Evolutionary conservation across 1,284 basidiomycete species (phyloP).

Genomic region (Ganoderma sinense): DNA sequence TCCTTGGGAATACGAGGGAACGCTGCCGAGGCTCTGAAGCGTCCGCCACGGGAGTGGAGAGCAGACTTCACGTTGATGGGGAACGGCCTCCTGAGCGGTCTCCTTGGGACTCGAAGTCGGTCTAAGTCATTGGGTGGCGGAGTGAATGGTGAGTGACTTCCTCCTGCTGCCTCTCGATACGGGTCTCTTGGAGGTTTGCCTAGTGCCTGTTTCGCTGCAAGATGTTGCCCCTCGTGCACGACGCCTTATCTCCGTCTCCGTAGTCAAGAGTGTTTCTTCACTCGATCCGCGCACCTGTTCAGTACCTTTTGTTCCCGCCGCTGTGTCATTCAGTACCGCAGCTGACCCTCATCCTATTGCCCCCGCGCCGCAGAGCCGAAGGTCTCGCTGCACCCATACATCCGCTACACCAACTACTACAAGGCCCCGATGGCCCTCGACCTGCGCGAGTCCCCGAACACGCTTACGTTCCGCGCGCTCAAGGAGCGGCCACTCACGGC

Average conservation of each 20-base stretch:
- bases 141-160: conserved; percentile 13
- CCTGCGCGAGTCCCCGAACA: conserved; percentile 42
- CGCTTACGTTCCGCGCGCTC: conserved; percentile 51
- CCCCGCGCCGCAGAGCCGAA: conserved; percentile 24
- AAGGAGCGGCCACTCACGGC: conserved; percentile 39
- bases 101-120: conserved; percentile 33
- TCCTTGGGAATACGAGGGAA: conserved; percentile 25
- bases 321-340: background rate
- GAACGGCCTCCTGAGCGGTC: conserved; percentile 29
- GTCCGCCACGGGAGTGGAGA: conserved; percentile 45
- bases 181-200: background rate
- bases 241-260: background rate
- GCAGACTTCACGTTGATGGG: conserved; percentile 43
- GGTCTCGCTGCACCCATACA: conserved; percentile 43
- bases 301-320: background rate
- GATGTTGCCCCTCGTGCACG: background rate
- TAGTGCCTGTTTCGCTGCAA: conserved; percentile 1
- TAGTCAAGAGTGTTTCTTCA: background rate
- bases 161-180: background rate
- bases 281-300: conserved; percentile 2
- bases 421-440: conserved; percentile 44
- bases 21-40: conserved; percentile 33
- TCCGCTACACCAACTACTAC: conserved; percentile 39
- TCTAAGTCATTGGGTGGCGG: conserved; percentile 31
- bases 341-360: conserved; percentile 1